Conservation (phyloP, 371 early-diverging fungal genomes). For the Actinomucor elegans region DNA sequence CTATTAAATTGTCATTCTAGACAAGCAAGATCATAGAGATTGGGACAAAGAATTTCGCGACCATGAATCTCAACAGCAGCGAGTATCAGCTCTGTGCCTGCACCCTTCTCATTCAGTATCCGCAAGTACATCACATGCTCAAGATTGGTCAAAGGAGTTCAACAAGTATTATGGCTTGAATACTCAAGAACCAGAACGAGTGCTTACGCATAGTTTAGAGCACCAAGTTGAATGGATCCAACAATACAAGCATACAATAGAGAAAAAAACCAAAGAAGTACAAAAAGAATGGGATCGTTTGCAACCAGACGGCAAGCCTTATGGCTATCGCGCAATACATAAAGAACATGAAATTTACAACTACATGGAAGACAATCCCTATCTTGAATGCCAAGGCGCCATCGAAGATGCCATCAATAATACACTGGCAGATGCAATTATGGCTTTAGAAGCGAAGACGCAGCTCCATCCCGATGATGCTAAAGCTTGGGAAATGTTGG, state of each 20-base stretch:
- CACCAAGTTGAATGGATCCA: not conserved
- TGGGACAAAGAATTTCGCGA: conserved; percentile 57
- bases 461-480: conserved; percentile 80
- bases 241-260: not conserved
- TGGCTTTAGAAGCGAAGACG: conserved; percentile 90
- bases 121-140: too few relatives aligned
- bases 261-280: not conserved
- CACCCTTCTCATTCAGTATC: too few relatives aligned
- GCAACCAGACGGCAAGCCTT: conserved; percentile 38
- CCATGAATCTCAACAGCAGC: conserved; percentile 26
- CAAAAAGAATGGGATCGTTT: conserved; percentile 73
- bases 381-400: conserved; percentile 42
- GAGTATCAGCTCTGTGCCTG: too few relatives aligned
- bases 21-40: conserved; percentile 7
- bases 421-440: conserved; percentile 79
- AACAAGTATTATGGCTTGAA: not conserved
- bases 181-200: not conserved
- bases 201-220: not conserved
- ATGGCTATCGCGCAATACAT: conserved; percentile 63
- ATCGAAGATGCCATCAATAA: conserved; percentile 48
- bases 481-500: conserved; percentile 83
- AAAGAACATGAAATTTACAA: conserved; percentile 72
- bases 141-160: not conserved
- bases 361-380: conserved; percentile 82
- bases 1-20: too few relatives aligned